phyloP scores from a whole-genome alignment of 306 rosid species.

The Crotalaria pallida region DNA sequence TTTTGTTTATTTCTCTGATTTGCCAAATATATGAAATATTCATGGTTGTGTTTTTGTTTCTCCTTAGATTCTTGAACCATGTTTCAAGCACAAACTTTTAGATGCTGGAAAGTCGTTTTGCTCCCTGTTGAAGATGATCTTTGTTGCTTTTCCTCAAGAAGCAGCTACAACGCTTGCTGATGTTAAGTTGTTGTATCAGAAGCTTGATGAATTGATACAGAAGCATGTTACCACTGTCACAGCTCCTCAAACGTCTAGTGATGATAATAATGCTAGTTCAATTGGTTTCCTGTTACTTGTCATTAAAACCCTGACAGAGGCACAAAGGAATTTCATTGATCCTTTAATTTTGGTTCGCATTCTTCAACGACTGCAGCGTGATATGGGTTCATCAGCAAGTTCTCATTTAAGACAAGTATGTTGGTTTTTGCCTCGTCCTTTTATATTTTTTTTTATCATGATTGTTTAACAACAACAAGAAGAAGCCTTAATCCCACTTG shows the following conservation, averaged over 20 bases:
- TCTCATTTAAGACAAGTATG: constrained; percentile 88
- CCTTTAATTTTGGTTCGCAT: constrained; percentile 75
- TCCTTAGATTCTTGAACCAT: constrained; percentile 93
- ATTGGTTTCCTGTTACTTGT: constrained; percentile 87
- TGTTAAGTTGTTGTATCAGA: constrained; percentile 72
- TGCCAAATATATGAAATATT: neutral
- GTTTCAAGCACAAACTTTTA: constrained; percentile 87
- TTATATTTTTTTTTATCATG: neutral
- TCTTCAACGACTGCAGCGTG: constrained; percentile 91
- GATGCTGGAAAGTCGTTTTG: constrained; percentile 96
- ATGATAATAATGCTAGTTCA: constrained; percentile 71
- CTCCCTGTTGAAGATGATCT: constrained; percentile 91
- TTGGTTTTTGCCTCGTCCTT: neutral
- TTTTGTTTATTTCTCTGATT: constrained; percentile 4
- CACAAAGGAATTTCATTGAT: constrained; percentile 81
- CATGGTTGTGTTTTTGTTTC: constrained; percentile 15
- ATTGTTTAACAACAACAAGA: too few species aligned
- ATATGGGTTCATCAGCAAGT: constrained; percentile 85
- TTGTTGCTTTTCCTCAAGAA: constrained; percentile 91
- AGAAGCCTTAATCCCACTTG: too few species aligned
- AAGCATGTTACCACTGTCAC: constrained; percentile 67
- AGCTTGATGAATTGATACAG: constrained; percentile 91
- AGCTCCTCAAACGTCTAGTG: constrained; percentile 68
- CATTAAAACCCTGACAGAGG: constrained; percentile 87
- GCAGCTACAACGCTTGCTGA: constrained; percentile 72